phyloP scores from a whole-genome alignment of 78 protist species.

The Dictyostelium intermedium region DNA sequence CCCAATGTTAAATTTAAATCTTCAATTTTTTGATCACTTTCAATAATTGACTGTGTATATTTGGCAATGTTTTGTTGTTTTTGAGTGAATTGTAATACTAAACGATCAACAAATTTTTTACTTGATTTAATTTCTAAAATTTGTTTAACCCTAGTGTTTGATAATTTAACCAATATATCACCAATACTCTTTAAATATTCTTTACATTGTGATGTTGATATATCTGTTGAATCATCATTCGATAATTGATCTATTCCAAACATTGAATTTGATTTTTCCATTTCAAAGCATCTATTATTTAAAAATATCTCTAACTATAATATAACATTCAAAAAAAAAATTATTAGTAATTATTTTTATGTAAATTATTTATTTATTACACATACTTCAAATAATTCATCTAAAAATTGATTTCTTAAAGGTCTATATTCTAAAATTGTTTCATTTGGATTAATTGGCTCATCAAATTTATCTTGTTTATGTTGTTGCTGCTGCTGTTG shows the following conservation, averaged over 20 bases:
- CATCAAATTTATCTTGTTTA: background rate
- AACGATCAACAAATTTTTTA: conserved; percentile 46
- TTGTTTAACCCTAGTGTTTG: conserved; percentile 22
- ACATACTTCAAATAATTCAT: conserved; percentile 38
- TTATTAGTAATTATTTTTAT: background rate
- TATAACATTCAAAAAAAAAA: background rate
- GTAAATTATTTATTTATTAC: background rate
- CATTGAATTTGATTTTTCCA: conserved; percentile 12
- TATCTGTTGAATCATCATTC: background rate
- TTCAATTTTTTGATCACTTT: conserved; percentile 6
- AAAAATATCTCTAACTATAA: conserved; percentile 34
- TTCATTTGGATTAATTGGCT: conserved; percentile 9
- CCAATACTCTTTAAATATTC: background rate
- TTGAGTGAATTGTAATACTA: conserved; percentile 58
- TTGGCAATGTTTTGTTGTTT: conserved; percentile 24
- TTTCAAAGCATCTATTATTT: conserved; percentile 22
- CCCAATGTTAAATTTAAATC: conserved; percentile 7
- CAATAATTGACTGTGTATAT: background rate
- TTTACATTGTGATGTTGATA: conserved; percentile 23
- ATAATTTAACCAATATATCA: background rate
- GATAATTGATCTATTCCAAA: conserved; percentile 26
- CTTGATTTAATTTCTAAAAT: conserved; percentile 55
- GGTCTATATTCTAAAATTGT: conserved; percentile 24
- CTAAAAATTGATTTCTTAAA: conserved; percentile 56
- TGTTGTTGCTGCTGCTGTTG: background rate